Evolutionary conservation across 108 stramenopile genomes (phyloP).

Genomic region (Nannochloropsis salina): DNA sequence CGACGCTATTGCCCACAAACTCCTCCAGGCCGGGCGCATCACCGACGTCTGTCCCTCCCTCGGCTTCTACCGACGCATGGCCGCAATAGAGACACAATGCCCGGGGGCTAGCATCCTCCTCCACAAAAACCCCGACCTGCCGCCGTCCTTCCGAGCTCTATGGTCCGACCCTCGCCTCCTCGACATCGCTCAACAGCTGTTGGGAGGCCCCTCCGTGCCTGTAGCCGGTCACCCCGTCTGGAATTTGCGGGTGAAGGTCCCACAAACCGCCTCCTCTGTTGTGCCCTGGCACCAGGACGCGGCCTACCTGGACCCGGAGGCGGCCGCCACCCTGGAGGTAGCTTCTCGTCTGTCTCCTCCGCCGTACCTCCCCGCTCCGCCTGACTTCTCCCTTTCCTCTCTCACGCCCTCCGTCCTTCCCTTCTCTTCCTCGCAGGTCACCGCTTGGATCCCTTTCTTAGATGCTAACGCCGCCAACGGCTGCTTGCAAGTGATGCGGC

Average conservation of each 20-base stretch:
- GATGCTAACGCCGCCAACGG: background rate
- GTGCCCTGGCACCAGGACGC: slow-evolving; percentile 19
- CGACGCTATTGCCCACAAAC: background rate
- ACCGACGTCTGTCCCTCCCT: background rate
- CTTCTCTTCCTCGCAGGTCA: background rate
- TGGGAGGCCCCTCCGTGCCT: background rate
- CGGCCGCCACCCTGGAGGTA: background rate
- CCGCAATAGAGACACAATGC: background rate
- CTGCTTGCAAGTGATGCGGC: background rate
- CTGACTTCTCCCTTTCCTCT: background rate
- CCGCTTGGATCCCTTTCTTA: background rate
- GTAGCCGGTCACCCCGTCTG: slow-evolving; percentile 13
- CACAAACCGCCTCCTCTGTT: slow-evolving; percentile 3
- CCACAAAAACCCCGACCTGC: background rate
- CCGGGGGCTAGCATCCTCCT: background rate
- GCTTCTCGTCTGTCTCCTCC: background rate
- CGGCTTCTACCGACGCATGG: slow-evolving; percentile 13
- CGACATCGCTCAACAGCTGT: background rate
- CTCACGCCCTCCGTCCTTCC: background rate
- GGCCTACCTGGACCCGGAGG: background rate
- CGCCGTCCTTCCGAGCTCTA: background rate
- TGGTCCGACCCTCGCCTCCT: background rate
- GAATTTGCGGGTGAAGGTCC: background rate
- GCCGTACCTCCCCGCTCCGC: background rate
- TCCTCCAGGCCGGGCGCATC: background rate